A percentile compares a stretch with the other conserved stretches of the same genome.
Conservation (phyloP, 2,329 filamentous ascomycete species). For the Colletotrichum horii region DNA sequence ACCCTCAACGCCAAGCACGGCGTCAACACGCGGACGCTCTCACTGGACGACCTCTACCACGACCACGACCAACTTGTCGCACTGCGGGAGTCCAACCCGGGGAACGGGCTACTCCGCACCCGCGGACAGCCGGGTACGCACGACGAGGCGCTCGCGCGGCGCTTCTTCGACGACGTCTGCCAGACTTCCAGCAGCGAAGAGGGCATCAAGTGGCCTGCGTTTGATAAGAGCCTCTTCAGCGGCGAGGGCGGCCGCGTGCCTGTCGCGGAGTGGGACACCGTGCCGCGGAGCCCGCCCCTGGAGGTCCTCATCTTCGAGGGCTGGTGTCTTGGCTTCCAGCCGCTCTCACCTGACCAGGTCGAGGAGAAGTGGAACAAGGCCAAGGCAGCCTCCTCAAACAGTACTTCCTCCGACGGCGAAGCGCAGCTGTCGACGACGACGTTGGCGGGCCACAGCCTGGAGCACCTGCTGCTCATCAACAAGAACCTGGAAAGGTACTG, state of each 20-base stretch:
- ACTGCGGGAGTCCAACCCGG: background rate
- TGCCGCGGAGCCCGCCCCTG: conserved; percentile 4
- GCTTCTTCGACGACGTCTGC: conserved; percentile 6
- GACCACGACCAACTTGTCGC: conserved; percentile 8
- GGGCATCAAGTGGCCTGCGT: conserved; percentile 6
- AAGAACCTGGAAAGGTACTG: conserved; percentile 15
- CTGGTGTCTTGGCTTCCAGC: conserved; percentile 19
- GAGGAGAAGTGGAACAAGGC: conserved; percentile 11
- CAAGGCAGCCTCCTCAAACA: background rate
- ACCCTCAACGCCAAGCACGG: conserved; percentile 11
- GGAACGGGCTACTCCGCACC: conserved; percentile 1
- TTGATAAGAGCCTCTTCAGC: conserved; percentile 15
- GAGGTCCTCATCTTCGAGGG: conserved; percentile 19
- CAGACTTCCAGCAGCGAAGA: background rate
- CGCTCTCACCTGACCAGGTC: background rate
- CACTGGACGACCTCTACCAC: conserved; percentile 18
- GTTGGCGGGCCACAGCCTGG: background rate
- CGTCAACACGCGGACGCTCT: conserved; percentile 14
- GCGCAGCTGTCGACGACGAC: conserved; percentile 2
- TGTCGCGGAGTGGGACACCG: background rate
- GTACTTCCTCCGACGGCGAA: background rate
- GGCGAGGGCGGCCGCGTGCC: conserved; percentile 13
- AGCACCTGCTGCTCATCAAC: conserved; percentile 12
- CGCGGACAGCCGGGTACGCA: conserved; percentile 18
- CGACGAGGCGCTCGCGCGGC: conserved; percentile 6